Conservation (phyloP, 176 grass and related monocot species). For the Eragrostis curvula region DNA sequence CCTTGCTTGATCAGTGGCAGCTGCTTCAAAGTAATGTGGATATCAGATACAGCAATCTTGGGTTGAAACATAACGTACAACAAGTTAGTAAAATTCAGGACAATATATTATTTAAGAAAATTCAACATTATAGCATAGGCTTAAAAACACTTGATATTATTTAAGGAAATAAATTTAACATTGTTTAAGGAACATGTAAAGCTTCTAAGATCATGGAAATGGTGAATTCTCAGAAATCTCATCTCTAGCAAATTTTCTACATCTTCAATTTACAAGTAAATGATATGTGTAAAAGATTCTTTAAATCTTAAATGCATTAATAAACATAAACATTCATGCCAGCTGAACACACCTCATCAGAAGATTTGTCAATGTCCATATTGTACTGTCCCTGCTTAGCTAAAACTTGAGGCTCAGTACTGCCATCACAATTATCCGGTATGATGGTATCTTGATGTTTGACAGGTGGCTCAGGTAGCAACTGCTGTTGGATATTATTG, state of each 20-base stretch:
- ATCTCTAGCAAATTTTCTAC: background rate
- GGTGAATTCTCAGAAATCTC: background rate
- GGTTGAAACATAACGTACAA: background rate
- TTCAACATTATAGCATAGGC: background rate
- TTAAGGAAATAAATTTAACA: background rate
- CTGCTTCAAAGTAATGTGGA: background rate
- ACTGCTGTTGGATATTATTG: constrained; percentile 3
- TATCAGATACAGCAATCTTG: background rate
- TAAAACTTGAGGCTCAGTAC: constrained; percentile 34
- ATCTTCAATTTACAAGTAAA: constrained; percentile 11
- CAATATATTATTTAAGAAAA: background rate
- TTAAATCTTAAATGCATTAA: constrained; percentile 8
- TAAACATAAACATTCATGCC: constrained; percentile 3
- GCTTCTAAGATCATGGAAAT: background rate
- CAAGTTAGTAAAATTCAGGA: background rate
- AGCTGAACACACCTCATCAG: constrained; percentile 32
- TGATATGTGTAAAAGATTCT: background rate
- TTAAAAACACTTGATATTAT: constrained; percentile 14
- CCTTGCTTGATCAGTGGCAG: background rate
- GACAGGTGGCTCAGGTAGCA: constrained; percentile 1
- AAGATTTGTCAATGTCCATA: constrained; percentile 12
- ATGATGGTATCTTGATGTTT: constrained; percentile 9
- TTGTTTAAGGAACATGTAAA: too few relatives aligned
- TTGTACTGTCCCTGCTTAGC: constrained; percentile 11
- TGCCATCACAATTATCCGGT: constrained; percentile 6